These are phyloP conservation scores for Claviceps quebecensis DNA, from an alignment of 2,329 filamentous ascomycete species.

Conservation along the genomic window DNA sequence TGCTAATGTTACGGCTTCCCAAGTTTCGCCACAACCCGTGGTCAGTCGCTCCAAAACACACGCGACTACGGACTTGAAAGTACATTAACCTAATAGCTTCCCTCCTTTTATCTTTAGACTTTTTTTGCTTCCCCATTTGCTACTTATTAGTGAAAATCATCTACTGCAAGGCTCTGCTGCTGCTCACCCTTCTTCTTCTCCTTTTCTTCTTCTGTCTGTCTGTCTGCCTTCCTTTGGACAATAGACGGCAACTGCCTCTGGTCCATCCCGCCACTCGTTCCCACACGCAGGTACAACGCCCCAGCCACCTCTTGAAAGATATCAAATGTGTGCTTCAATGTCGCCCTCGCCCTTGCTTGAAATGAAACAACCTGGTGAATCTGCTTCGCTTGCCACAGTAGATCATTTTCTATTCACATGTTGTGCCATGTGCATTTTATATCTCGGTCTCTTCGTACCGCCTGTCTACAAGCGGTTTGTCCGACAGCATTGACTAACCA, in stretches of 20 bases:
- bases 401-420: neutral
- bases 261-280: neutral
- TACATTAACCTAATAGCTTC: conserved; percentile 5
- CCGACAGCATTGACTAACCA: neutral
- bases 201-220: neutral
- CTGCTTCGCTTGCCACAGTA: neutral
- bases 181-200: neutral
- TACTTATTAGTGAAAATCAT: neutral
- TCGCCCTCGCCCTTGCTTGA: neutral
- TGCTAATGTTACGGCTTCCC: neutral
- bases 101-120: neutral
- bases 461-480: neutral
- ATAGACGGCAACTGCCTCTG: neutral
- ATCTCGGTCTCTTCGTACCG: neutral
- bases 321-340: neutral
- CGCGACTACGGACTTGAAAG: neutral
- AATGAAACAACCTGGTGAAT: neutral
- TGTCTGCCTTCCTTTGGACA: neutral
- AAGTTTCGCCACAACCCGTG: neutral
- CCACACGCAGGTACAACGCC: neutral
- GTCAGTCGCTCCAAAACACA: neutral
- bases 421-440: neutral
- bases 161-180: conserved; percentile 1
- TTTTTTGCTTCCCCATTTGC: neutral
- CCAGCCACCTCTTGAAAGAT: neutral